Evolutionary conservation across 2,329 filamentous ascomycete genomes (phyloP).

Genomic region (Aspergillus ibericus): DNA sequence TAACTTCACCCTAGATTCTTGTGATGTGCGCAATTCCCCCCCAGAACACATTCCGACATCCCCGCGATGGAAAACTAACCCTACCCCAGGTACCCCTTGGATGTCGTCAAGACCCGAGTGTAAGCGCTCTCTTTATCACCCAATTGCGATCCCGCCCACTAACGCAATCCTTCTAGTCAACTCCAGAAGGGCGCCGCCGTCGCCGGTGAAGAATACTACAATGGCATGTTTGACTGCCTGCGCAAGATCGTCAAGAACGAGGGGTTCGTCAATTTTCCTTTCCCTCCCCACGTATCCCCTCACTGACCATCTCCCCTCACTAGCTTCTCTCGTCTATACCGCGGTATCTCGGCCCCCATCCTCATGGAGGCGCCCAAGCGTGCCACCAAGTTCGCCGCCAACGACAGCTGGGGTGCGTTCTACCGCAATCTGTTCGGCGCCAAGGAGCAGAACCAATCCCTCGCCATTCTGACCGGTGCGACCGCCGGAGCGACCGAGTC

Average conservation of each 20-base stretch:
- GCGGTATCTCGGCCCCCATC: slow-evolving; percentile 92
- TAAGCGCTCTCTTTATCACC: slow-evolving; percentile 51
- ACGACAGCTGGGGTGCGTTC: slow-evolving; percentile 96
- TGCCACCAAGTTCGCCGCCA: slow-evolving; percentile 98
- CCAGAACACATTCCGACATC: neutral
- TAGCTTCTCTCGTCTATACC: slow-evolving; percentile 86
- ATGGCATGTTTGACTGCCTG: slow-evolving; percentile 97
- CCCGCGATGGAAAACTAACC: neutral
- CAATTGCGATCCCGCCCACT: slow-evolving; percentile 4
- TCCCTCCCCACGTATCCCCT: neutral
- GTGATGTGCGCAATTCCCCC: slow-evolving; percentile 65
- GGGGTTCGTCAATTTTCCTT: slow-evolving; percentile 62
- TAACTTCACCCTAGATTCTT: slow-evolving; percentile 64
- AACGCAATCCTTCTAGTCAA: slow-evolving; percentile 58
- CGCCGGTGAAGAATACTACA: slow-evolving; percentile 78
- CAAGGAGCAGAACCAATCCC: slow-evolving; percentile 82
- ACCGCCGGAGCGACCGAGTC: slow-evolving; percentile 93
- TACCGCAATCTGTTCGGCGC: slow-evolving; percentile 85
- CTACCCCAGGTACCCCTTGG: slow-evolving; percentile 87
- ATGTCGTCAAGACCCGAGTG: slow-evolving; percentile 98
- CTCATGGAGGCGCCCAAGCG: slow-evolving; percentile 97
- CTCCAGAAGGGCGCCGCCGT: slow-evolving; percentile 73
- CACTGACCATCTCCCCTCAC: neutral
- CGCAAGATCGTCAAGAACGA: slow-evolving; percentile 94
- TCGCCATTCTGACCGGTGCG: slow-evolving; percentile 91